Evolutionary conservation across 371 early-diverging fungal species (phyloP).

Genomic region (Rhizomucor pusillus): DNA sequence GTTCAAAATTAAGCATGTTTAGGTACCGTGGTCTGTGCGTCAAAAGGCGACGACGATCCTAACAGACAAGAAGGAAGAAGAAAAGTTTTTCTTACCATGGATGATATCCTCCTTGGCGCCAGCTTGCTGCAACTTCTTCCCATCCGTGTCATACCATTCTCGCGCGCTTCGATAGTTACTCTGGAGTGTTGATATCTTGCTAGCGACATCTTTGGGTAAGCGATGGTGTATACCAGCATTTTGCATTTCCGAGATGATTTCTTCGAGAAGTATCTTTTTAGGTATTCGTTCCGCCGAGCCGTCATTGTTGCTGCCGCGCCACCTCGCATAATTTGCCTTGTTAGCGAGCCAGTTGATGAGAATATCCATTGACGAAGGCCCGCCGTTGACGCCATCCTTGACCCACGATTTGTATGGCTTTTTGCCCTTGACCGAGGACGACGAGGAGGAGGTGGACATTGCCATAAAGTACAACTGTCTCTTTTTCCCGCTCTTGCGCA

Average conservation of each 20-base stretch:
- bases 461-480: no score
- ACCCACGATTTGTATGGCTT: constrained; percentile 51
- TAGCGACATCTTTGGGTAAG: constrained; percentile 46
- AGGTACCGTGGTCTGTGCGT: constrained; percentile 5
- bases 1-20: constrained; percentile 3
- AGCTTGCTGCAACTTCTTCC: constrained; percentile 31
- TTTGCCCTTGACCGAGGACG: constrained; percentile 11
- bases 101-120: constrained; percentile 32
- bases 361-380: constrained; percentile 46
- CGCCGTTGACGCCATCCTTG: constrained; percentile 50
- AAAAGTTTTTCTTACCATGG: constrained; percentile 11
- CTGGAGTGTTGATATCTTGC: constrained; percentile 46
- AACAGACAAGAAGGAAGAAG: no score
- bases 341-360: constrained; percentile 41
- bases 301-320: constrained; percentile 40
- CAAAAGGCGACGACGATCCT: background rate
- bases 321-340: constrained; percentile 36
- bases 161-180: constrained; percentile 45
- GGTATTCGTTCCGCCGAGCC: constrained; percentile 29
- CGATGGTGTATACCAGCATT: constrained; percentile 46
- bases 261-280: constrained; percentile 44
- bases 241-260: constrained; percentile 44
- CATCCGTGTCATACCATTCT: constrained; percentile 47
- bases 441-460: background rate
- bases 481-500: no score